Conservation (phyloP, 345 rosid genomes). For the Murraya paniculata region DNA sequence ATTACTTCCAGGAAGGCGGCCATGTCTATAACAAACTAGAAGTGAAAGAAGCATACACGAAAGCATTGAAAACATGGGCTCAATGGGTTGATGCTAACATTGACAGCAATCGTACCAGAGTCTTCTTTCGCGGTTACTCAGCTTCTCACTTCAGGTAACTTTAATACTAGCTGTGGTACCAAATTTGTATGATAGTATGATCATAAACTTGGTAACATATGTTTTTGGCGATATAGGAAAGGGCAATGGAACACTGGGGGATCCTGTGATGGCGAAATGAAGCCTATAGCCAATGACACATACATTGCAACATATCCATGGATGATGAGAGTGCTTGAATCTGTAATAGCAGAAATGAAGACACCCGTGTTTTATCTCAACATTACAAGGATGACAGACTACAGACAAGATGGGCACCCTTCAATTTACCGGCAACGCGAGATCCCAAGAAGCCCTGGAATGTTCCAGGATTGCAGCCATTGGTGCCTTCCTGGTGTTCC, state of each 20-base stretch:
- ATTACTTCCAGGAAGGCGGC: conserved; percentile 71
- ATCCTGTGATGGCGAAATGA: conserved; percentile 46
- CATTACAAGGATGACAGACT: conserved; percentile 67
- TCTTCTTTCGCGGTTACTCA: conserved; percentile 77
- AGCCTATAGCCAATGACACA: conserved; percentile 44
- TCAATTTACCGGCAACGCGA: conserved; percentile 48
- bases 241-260: conserved; percentile 64
- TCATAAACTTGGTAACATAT: background rate
- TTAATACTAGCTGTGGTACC: background rate
- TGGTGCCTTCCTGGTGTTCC: conserved; percentile 90
- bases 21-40: conserved; percentile 43
- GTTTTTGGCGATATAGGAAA: conserved; percentile 36
- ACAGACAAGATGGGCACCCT: conserved; percentile 72
- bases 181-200: background rate
- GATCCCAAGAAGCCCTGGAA: conserved; percentile 16
- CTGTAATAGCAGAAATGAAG: conserved; percentile 64
- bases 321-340: conserved; percentile 67
- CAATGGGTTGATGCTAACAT: conserved; percentile 64
- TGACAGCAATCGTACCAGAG: conserved; percentile 48
- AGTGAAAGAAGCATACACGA: conserved; percentile 57
- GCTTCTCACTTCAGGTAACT: conserved; percentile 66
- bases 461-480: conserved; percentile 73
- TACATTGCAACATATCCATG: conserved; percentile 51
- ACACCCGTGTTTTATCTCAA: conserved; percentile 69
- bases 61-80: conserved; percentile 76